Evolutionary conservation across 1,284 basidiomycete genomes (phyloP), one percentile per base, ranked within the genome.

Genomic region (Ustilago shanxiensis): DNA sequence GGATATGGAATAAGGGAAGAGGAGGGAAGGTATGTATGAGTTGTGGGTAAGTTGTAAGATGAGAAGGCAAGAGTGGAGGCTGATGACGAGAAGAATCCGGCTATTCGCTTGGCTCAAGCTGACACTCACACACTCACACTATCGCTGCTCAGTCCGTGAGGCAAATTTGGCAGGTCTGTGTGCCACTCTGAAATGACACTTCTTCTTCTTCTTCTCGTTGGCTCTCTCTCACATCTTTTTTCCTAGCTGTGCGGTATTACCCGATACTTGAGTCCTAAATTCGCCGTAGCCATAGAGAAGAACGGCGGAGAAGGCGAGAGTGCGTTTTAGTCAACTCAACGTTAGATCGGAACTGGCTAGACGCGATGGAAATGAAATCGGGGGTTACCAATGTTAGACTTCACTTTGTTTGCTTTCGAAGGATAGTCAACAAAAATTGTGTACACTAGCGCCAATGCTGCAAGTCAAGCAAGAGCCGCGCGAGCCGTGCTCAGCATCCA

Each of bases 21-120:
- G 20, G 20, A 45, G n/a, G 16, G 16, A 16, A 37, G 20, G 29
- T 5, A 6, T n/a, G 18, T 11, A 24, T 16, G 14, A 16, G 18
- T 9, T 41, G 10, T 2, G n/a, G 20, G 20, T 44, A n/a, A 20
- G 41, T 20, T 44, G 7, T 18, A 44, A 39, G 37, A 7, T 6
- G 18, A 39, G 37, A 8, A 7, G 31, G 31, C 31, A 33, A 20
- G 39, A 45, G 55, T 59, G 59, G 59, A 61, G 59, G 59, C 59
- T 61, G 50, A 45, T 11, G 50, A 28, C 4, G 18, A 33, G 16
- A 31, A 22, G 35, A 55, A 22, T 31, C 41, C 44, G 56, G 56
- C 56, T 58, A 55, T 55, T 53, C 51, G 51, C 51, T 52, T n/a
- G n/a, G n/a, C n/a, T n/a, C n/a, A n/a, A n/a, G n/a, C n/a, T n/a